Base-by-base conservation (phyloP, 176 grass and related monocot genomes). In the Bonia amplexicaulis region DNA sequence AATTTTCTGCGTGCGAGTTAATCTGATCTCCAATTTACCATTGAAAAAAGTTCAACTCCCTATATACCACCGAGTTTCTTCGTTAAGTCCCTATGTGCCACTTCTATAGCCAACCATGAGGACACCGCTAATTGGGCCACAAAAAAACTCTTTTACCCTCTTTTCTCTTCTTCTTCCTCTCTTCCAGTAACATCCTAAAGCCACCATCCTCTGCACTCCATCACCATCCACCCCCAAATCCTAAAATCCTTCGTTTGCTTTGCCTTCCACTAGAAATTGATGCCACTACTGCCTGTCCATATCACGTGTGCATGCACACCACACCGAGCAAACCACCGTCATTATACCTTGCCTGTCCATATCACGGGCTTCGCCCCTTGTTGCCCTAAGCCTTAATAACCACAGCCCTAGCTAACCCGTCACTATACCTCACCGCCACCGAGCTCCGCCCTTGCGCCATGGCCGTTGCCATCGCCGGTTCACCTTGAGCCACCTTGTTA, bases 261-360 rank as follows among this genome's bases (percentile, higher is more conserved):
- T 22, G 8, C 54, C 7, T 9, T 22, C 54, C 54, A 22, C 19
- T 0, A 57, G 54, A 22, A 57, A n/a, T 57, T 57, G 7, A 57
- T 57, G 7, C 54, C 54, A 57, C 54, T 7, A 57, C 7, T 9
- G 0, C 2, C 19, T 57, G n/a, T n/a, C n/a, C n/a, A n/a, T n/a
- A 0, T 55, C 19, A 0, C 0, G 7, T 57, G 53, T 0, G 2
- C 2, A 1, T 9, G 53, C 53, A 57, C 53, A 9, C 0, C 6
- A 0, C 7, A 0, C 19, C 0, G 2, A 9, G 7, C 53, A 57
- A 57, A 57, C 19, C 7, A 20, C 53, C 7, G 0, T 7, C 19
- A 9, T 7, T 7, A 22, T 31, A 55, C 53, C 53, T 55, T 0
- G 6, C 53, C 0, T 55, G 53, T 22, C 19, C 0, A 0, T 2